A percentile compares a stretch with the other conserved stretches of the same genome.
phyloP scores from a whole-genome alignment of 1,139 yeast species.

The Geotrichum europaeum region DNA sequence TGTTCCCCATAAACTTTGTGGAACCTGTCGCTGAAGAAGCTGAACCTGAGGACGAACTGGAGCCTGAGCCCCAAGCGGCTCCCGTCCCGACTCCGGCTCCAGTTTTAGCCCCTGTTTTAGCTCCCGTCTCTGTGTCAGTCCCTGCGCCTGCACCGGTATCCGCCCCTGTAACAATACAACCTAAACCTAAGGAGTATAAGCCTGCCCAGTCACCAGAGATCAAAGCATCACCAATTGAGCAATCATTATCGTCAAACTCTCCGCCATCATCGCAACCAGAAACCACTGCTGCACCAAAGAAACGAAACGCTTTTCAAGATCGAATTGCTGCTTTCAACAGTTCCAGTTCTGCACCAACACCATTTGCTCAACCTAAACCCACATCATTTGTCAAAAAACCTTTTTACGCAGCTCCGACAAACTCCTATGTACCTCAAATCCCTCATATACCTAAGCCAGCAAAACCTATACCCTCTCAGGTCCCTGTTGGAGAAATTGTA shows the following conservation, averaged over 20 bases:
- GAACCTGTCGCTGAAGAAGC: slow-evolving; percentile 32
- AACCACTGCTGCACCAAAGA: slow-evolving; percentile 11
- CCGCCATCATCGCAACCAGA: background rate
- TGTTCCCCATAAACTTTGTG: slow-evolving; percentile 87
- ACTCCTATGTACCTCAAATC: slow-evolving; percentile 36
- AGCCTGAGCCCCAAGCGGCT: slow-evolving; percentile 28
- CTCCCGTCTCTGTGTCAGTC: slow-evolving; percentile 9
- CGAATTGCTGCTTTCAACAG: slow-evolving; percentile 44
- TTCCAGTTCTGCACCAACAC: slow-evolving; percentile 36
- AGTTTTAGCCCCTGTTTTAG: slow-evolving; percentile 17
- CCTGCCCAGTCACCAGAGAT: background rate
- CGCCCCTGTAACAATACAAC: background rate
- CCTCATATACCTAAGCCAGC: slow-evolving; percentile 15
- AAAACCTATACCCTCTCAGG: slow-evolving; percentile 17
- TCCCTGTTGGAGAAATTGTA: slow-evolving; percentile 20
- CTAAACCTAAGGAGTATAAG: slow-evolving; percentile 11
- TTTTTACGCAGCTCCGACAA: slow-evolving; percentile 38
- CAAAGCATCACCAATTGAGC: background rate
- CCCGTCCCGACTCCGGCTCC: slow-evolving; percentile 14
- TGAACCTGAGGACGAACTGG: slow-evolving; percentile 55
- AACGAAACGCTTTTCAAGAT: slow-evolving; percentile 35
- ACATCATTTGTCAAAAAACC: slow-evolving; percentile 37
- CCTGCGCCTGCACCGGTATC: slow-evolving; percentile 7
- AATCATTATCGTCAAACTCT: background rate
- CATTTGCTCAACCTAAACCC: slow-evolving; percentile 28